These are phyloP conservation scores for Quercus dentata DNA, from an alignment of 306 rosid species.

Conservation along the genomic window DNA sequence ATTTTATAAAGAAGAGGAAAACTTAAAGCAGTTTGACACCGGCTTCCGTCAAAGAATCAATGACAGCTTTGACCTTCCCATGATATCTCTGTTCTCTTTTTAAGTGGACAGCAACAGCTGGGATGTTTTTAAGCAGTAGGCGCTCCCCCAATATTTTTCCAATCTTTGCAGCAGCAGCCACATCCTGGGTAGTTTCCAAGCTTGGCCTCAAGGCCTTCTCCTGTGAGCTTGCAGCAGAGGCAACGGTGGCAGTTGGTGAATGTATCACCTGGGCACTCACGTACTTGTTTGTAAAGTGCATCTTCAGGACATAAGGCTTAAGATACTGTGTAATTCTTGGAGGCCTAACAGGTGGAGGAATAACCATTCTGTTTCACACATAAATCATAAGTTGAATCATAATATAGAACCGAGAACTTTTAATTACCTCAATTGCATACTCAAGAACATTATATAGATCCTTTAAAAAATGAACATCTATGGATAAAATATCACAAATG, in stretches of 20 bases:
- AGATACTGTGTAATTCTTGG: slow-evolving; percentile 54
- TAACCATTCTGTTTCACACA: slow-evolving; percentile 57
- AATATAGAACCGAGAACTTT: background rate
- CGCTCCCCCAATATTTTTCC: slow-evolving; percentile 80
- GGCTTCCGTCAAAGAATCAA: slow-evolving; percentile 69
- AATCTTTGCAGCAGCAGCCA: slow-evolving; percentile 91
- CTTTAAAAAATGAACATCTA: background rate
- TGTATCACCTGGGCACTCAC: slow-evolving; percentile 82
- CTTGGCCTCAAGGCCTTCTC: slow-evolving; percentile 65
- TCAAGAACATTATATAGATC: background rate
- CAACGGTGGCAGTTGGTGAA: slow-evolving; percentile 78
- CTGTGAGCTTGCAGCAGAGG: slow-evolving; percentile 78
- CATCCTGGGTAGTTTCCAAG: slow-evolving; percentile 65
- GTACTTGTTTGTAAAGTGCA: slow-evolving; percentile 83
- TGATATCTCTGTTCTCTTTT: slow-evolving; percentile 93
- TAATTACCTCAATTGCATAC: background rate
- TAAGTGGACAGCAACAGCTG: slow-evolving; percentile 71
- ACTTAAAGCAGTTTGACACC: slow-evolving; percentile 68
- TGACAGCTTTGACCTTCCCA: slow-evolving; percentile 82
- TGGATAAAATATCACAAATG: background rate
- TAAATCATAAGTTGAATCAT: background rate
- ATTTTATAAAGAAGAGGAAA: background rate
- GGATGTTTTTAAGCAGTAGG: slow-evolving; percentile 65
- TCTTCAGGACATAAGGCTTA: slow-evolving; percentile 87
- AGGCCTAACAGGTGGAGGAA: slow-evolving; percentile 71